Conservation (phyloP, 495 filamentous ascomycete species). For the Penicillium bialowiezense region DNA sequence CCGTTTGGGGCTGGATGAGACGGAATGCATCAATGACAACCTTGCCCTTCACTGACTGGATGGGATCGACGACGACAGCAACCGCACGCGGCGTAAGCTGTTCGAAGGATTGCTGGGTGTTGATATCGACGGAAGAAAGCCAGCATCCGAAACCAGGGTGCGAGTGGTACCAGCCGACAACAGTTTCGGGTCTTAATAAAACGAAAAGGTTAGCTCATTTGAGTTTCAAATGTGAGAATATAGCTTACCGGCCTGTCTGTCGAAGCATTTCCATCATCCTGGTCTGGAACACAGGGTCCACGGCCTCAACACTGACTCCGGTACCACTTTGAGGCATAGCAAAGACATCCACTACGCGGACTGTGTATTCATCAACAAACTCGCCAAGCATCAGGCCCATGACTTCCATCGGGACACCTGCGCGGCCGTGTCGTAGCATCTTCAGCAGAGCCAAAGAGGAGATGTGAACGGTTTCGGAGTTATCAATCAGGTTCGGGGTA, state of each 20-base stretch:
- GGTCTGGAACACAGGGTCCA: constrained; percentile 96
- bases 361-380: constrained; percentile 98
- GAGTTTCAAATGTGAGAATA: neutral
- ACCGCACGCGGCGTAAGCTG: constrained; percentile 94
- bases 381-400: constrained; percentile 99
- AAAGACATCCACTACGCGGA: constrained; percentile 96
- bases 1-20: constrained; percentile 96
- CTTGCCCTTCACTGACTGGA: constrained; percentile 98
- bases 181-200: constrained; percentile 75
- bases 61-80: constrained; percentile 96
- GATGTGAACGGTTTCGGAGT: constrained; percentile 99
- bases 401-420: constrained; percentile 99
- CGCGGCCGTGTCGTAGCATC: constrained; percentile 96
- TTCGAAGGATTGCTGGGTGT: constrained; percentile 98
- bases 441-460: constrained; percentile 95
- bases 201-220: neutral
- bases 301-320: constrained; percentile 95
- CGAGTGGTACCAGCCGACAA: constrained; percentile 99
- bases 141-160: constrained; percentile 99
- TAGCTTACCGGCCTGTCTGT: constrained; percentile 85
- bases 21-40: constrained; percentile 99
- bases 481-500: constrained; percentile 85
- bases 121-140: constrained; percentile 98
- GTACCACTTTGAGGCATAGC: constrained; percentile 99
- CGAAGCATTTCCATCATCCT: constrained; percentile 99